Evolutionary conservation across 2,329 filamentous ascomycete genomes (phyloP), one percentile per base, ranked within the genome.

Genomic region (Chrysoporthe austroafricana): DNA sequence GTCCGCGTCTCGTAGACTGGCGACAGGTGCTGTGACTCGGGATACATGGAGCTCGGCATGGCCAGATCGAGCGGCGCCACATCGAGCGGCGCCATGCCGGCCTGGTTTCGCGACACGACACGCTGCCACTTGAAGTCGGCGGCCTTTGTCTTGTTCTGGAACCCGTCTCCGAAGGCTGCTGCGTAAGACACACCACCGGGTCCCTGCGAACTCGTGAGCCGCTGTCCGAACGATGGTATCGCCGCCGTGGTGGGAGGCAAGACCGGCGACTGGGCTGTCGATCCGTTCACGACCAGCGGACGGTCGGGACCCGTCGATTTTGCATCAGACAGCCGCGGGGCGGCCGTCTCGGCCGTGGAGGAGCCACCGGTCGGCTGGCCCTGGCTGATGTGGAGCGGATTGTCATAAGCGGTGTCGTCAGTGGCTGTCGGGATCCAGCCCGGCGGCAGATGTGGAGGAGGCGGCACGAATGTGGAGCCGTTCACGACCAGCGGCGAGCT

Each of bases 1-100:
- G 89, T 91, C n/a, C 86, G 84, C 6, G 86, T 85, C 78, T 94
- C 91, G 64, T 90, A 91, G 0, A 94, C 91, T 0, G 91, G 91
- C 0, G 91, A 94, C 2, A 94, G 82, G 71, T 84, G 85, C 54
- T 83, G 81, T 62, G 81, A 74, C 9, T 86, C 85, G 9, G 79
- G 77, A 4, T 79, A 76, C 13, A 80, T 72, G 26, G 79, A 78
- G 43, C 83, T 82, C 3, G 81, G 79, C 50, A 84, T 82, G 1
- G 85, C 86, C 16, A 88, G 80, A 72, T 88, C 86, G 21, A 88
- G 77, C 7, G 86, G 84, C 14, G 85, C 85, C 70, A 88, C 86
- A 32, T 81, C 82, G 67, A 79, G 85, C 56, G 39, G 84, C 16
- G 85, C 85, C 69, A 87, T 85, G 32, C 81, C 82, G 68, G 79